These are phyloP conservation scores for Trypanosoma lewisi DNA, from an alignment of 208 protist genomes.

Conservation along the genomic window DNA sequence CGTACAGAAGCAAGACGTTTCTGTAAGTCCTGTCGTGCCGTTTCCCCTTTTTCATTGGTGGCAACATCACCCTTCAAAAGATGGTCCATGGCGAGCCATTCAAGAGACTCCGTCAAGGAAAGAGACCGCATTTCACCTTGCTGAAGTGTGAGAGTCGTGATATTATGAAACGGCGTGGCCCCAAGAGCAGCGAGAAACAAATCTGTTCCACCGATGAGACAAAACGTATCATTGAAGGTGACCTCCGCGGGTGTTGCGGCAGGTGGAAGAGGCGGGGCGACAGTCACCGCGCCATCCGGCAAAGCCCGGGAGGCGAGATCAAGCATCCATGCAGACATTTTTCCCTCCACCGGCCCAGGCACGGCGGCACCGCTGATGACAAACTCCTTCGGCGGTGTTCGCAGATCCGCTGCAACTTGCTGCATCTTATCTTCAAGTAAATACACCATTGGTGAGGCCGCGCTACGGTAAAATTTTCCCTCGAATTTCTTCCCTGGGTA, in stretches of 20 bases:
- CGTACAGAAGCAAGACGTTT: constrained; percentile 42
- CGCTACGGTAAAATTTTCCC: constrained; percentile 63
- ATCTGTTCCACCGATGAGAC: constrained; percentile 58
- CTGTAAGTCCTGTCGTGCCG: constrained; percentile 15
- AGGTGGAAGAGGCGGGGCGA: constrained; percentile 2
- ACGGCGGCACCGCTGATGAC: constrained; percentile 52
- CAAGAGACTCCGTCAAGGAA: constrained; percentile 52
- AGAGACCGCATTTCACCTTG: constrained; percentile 62
- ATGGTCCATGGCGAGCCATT: constrained; percentile 65
- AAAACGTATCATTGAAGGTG: constrained; percentile 52
- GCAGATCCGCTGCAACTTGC: constrained; percentile 35
- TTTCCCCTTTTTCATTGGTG: not conserved
- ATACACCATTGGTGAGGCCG: constrained; percentile 67
- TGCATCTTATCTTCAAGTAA: constrained; percentile 63
- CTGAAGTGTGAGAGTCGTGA: constrained; percentile 58
- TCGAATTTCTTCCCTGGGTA: constrained; percentile 63
- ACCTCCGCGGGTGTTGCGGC: constrained; percentile 22
- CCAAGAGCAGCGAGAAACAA: constrained; percentile 59
- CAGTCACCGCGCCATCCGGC: constrained; percentile 15
- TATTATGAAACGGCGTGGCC: constrained; percentile 60
- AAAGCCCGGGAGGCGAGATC: constrained; percentile 62
- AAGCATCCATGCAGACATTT: constrained; percentile 69
- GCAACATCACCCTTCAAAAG: constrained; percentile 28
- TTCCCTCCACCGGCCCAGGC: constrained; percentile 62
- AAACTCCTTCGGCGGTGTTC: constrained; percentile 43